phyloP scores from a whole-genome alignment of 495 filamentous ascomycete species.

The Echria macrotheca region DNA sequence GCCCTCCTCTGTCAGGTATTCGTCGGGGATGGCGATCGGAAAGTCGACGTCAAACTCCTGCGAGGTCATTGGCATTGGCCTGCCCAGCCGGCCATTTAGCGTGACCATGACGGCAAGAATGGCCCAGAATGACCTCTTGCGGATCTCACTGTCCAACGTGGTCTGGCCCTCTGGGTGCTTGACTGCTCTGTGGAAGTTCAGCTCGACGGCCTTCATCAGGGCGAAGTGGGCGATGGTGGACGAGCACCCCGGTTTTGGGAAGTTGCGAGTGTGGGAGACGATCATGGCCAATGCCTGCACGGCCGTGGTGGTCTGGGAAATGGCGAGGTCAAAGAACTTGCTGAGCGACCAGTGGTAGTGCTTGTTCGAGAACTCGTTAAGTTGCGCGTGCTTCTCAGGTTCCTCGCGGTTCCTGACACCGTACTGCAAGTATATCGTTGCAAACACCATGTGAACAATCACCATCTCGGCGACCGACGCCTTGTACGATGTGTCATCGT shows the following conservation, averaged over 20 bases:
- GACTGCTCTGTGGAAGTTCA: constrained; percentile 65
- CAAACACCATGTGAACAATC: constrained; percentile 72
- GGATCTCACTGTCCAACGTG: constrained; percentile 62
- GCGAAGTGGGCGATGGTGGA: constrained; percentile 57
- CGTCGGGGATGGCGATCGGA: constrained; percentile 63
- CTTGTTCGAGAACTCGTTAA: constrained; percentile 59
- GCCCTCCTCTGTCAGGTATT: constrained; percentile 51
- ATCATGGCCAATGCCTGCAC: constrained; percentile 69
- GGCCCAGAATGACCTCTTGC: constrained; percentile 73
- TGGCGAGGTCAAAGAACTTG: constrained; percentile 58
- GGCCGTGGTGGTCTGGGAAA: constrained; percentile 54
- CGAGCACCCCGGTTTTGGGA: constrained; percentile 72
- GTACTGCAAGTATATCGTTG: constrained; percentile 69
- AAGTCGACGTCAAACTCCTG: constrained; percentile 74
- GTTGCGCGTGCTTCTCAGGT: constrained; percentile 42
- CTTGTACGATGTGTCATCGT: constrained; percentile 56
- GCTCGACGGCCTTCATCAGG: constrained; percentile 60
- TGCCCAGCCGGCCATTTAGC: constrained; percentile 65
- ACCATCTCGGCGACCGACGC: constrained; percentile 60
- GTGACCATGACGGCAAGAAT: constrained; percentile 57
- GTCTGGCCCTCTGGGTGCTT: constrained; percentile 51
- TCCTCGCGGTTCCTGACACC: constrained; percentile 56
- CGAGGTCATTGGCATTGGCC: constrained; percentile 64
- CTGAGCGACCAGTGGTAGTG: constrained; percentile 71
- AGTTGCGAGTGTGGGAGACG: constrained; percentile 61